Base-by-base conservation (phyloP, 2,329 filamentous ascomycete species). In the Pyrenophora teres region DNA sequence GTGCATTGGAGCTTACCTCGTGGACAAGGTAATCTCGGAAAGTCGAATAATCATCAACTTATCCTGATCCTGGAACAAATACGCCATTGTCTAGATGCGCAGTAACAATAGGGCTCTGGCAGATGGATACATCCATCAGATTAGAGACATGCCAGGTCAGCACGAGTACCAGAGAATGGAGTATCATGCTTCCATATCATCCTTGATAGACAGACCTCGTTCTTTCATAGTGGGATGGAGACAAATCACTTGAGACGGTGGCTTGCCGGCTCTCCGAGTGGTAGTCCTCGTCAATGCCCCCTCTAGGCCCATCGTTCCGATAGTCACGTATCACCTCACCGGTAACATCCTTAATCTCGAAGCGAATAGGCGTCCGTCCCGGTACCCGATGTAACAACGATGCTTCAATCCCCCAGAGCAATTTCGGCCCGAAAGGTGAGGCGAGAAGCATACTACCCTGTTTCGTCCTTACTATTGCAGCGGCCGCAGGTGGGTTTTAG, bases 21-120 rank as follows among this genome's bases (percentile, higher is more conserved):
- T 63, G 42, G 12, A 60, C 51, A 12, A 63, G 52, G 25, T 62
- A 56, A 9, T n/a, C 60, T 9, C 57, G 55, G 5, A 64, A 46
- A 2, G 54, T 59, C 7, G 54, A 54, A 39, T 64, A 59, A 2
- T 57, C 48, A 15, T 64, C 55, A 12, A 59, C 46, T 16, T 64
- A 61, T 18, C 57, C 52, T 8, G 60, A 62, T 25, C 57, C 55
- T 43, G 55, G 46, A 31, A 62, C 38, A 32, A 59, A 51, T 9
- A 63, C 38, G 10, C 39, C 51, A 13, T 59, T 46, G 25, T 57
- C 53, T 21, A 42, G 36, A 23, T 37, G 46, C 10, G 46, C 37
- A 6, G 54, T 44, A n/a, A 36, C 30, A 31, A 15, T 15, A 1
- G 50, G 50, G 27, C 46, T 54, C 10, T 51, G 19, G 39, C 50